Evolutionary conservation across 768 basidiomycete genomes (phyloP).

Genomic region (Leccinum olivaceopallidum): DNA sequence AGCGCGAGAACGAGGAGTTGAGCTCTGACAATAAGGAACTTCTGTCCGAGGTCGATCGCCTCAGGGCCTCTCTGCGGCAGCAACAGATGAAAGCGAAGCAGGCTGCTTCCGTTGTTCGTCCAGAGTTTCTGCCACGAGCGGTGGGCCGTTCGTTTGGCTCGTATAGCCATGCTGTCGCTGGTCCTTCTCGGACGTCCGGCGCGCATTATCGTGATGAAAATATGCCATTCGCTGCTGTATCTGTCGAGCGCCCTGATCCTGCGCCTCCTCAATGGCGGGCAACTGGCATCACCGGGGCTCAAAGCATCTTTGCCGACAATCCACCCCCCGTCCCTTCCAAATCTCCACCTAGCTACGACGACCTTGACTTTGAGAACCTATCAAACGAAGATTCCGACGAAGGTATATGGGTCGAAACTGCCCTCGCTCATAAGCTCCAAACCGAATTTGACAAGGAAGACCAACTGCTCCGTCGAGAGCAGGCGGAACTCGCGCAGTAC

Average conservation of each 20-base stretch:
- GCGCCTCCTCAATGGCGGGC: not conserved
- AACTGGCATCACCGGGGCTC: slow-evolving; percentile 10
- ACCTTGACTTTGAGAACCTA: slow-evolving; percentile 7
- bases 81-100: slow-evolving; percentile 11
- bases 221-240: not conserved
- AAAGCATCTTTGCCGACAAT: slow-evolving; percentile 29
- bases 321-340: slow-evolving; percentile 24
- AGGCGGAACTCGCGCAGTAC: slow-evolving; percentile 26
- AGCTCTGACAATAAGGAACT: slow-evolving; percentile 27
- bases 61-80: slow-evolving; percentile 15
- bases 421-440: slow-evolving; percentile 35
- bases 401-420: slow-evolving; percentile 6
- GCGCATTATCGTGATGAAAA: not conserved
- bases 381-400: slow-evolving; percentile 3
- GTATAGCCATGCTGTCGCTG: slow-evolving; percentile 23
- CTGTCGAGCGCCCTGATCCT: not conserved
- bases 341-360: slow-evolving; percentile 12
- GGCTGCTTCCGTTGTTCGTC: not conserved
- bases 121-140: not conserved
- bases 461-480: slow-evolving; percentile 36
- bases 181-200: slow-evolving; percentile 18
- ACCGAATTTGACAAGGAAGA: slow-evolving; percentile 44
- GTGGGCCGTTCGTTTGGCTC: slow-evolving; percentile 4
- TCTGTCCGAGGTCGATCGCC: slow-evolving; percentile 25
- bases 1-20: slow-evolving; percentile 30